Evolutionary conservation across 805 yeast species (phyloP).

Genomic region (Candida sonorensis): DNA sequence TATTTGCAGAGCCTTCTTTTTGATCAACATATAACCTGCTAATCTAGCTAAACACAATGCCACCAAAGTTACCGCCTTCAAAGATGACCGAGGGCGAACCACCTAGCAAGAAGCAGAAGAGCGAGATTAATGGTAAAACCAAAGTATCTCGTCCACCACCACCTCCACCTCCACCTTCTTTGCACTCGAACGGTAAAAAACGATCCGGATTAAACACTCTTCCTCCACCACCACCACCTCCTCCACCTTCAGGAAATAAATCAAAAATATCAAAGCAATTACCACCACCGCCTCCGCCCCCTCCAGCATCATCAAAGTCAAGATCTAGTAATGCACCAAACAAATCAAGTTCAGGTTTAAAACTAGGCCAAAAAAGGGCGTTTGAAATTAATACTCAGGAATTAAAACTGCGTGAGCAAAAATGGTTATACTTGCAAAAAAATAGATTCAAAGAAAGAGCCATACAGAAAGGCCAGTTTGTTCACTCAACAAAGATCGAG

Average conservation of each 20-base stretch:
- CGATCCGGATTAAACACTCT: conserved; percentile 2
- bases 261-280: conserved; percentile 1
- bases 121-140: neutral
- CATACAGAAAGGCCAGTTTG: conserved; percentile 35
- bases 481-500: conserved; percentile 59
- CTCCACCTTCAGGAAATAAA: conserved; percentile 6
- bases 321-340: conserved; percentile 28
- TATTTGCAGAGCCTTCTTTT: no score
- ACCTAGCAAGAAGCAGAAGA: neutral
- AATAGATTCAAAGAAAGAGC: conserved; percentile 37
- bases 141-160: conserved; percentile 1
- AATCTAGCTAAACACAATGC: no score
- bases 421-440: conserved; percentile 64
- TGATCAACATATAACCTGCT: no score
- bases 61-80: conserved; percentile 1
- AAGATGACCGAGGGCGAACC: conserved; percentile 10
- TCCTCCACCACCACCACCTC: conserved; percentile 8
- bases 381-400: conserved; percentile 8
- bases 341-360: conserved; percentile 28
- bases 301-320: conserved; percentile 6
- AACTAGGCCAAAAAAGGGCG: conserved; percentile 21
- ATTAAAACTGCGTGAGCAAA: conserved; percentile 38
- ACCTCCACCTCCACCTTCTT: conserved; percentile 14
- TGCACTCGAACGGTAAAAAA: no score
- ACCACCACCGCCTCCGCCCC: no score